Evolutionary conservation across 2,329 filamentous ascomycete species (phyloP).

Genomic region (Fusarium subtropicale): DNA sequence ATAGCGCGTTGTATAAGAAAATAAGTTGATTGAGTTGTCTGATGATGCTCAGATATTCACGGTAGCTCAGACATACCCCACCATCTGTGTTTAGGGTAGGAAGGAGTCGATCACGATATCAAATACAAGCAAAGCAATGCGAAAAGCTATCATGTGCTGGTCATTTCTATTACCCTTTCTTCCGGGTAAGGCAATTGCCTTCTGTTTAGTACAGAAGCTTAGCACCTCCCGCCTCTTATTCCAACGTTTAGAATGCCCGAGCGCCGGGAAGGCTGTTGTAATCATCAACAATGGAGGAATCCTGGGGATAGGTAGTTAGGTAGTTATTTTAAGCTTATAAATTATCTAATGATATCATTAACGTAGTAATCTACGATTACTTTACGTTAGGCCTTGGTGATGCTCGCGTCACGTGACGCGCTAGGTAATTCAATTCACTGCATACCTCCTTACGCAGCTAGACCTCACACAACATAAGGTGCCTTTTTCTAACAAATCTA

Average conservation of each 20-base stretch:
- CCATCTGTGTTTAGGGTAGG: constrained; percentile 2
- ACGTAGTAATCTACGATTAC: background rate
- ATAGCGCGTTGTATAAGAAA: constrained; percentile 11
- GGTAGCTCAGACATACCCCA: constrained; percentile 18
- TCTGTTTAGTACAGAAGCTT: background rate
- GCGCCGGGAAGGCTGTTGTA: no score
- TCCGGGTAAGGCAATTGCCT: background rate
- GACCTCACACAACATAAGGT: no score
- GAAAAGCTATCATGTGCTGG: background rate
- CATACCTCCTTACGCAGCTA: no score
- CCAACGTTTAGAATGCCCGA: background rate
- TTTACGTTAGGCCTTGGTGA: no score
- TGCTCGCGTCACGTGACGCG: no score
- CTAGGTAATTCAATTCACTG: no score
- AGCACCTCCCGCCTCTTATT: background rate
- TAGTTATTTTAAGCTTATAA: background rate
- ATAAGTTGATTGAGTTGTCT: constrained; percentile 12
- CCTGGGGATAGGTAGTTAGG: no score
- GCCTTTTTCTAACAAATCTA: no score
- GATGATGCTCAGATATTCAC: constrained; percentile 6
- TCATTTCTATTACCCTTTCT: background rate
- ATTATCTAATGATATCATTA: background rate
- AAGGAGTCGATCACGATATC: background rate
- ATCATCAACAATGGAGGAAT: background rate
- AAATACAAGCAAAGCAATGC: background rate